These are phyloP conservation scores for Aegilops tauschii DNA, from an alignment of 176 grass and related monocot genomes.

Conservation along the genomic window DNA sequence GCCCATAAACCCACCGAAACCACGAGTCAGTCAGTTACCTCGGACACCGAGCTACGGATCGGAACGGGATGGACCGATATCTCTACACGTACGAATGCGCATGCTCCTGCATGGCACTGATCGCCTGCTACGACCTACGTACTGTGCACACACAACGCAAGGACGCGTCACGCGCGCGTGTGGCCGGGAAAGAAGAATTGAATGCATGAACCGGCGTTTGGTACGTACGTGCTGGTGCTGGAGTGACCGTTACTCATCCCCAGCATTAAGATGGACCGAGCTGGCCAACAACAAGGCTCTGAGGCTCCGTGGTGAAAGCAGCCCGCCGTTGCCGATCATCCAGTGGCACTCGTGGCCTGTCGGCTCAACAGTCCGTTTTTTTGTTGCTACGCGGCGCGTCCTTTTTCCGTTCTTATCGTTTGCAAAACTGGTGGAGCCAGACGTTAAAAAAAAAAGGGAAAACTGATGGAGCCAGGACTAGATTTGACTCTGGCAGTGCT, in stretches of 20 bases:
- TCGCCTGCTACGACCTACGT: too few relatives aligned
- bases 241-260: neutral
- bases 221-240: neutral
- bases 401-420: neutral
- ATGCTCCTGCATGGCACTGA: neutral
- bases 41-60: too few relatives aligned
- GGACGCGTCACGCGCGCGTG: neutral
- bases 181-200: neutral
- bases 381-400: constrained; percentile 13
- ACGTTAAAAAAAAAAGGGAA: neutral
- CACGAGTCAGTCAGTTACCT: neutral
- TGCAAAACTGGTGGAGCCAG: neutral
- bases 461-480: constrained; percentile 18
- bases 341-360: neutral
- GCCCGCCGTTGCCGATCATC: neutral
- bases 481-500: constrained; percentile 3
- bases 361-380: neutral
- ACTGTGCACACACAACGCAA: too few relatives aligned
- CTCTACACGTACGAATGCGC: neutral
- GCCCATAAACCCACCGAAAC: neutral
- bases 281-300: too few relatives aligned
- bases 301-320: neutral
- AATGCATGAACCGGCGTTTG: neutral
- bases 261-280: neutral
- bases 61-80: neutral